These are phyloP conservation scores for Candida tibetensis DNA, from an alignment of 805 yeast species.

Conservation along the genomic window DNA sequence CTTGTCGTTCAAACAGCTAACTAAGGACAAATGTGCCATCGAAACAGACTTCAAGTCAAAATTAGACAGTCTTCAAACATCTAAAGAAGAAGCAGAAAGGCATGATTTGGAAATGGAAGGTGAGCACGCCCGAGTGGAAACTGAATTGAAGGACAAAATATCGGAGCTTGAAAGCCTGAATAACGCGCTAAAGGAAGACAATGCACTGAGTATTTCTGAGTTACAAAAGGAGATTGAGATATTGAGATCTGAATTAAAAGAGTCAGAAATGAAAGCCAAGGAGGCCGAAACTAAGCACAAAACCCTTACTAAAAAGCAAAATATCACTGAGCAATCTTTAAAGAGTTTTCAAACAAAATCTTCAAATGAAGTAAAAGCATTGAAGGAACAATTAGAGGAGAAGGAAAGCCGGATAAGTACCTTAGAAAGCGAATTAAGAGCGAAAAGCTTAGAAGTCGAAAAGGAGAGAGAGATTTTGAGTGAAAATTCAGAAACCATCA, in stretches of 20 bases:
- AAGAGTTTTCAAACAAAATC: slow-evolving; percentile 14
- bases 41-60: background rate
- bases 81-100: background rate
- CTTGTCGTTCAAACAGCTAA: background rate
- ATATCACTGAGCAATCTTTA: slow-evolving; percentile 9
- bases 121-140: slow-evolving; percentile 1
- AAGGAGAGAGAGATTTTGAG: slow-evolving; percentile 47
- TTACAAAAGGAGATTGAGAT: background rate
- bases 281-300: slow-evolving; percentile 1
- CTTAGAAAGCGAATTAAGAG: slow-evolving; percentile 32
- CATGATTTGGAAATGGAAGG: no score
- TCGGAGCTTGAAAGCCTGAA: slow-evolving; percentile 3
- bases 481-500: slow-evolving; percentile 48
- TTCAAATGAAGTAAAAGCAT: slow-evolving; percentile 17
- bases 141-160: background rate
- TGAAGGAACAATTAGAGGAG: slow-evolving; percentile 15
- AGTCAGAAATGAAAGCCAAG: slow-evolving; percentile 12
- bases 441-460: slow-evolving; percentile 45
- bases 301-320: slow-evolving; percentile 3
- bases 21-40: background rate
- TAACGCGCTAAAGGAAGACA: background rate
- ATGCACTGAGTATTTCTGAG: background rate
- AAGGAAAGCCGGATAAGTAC: slow-evolving; percentile 26
- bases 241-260: background rate
- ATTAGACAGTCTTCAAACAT: background rate